phyloP scores from a whole-genome alignment of 495 filamentous ascomycete species.

The Polyplosphaeria fusca region DNA sequence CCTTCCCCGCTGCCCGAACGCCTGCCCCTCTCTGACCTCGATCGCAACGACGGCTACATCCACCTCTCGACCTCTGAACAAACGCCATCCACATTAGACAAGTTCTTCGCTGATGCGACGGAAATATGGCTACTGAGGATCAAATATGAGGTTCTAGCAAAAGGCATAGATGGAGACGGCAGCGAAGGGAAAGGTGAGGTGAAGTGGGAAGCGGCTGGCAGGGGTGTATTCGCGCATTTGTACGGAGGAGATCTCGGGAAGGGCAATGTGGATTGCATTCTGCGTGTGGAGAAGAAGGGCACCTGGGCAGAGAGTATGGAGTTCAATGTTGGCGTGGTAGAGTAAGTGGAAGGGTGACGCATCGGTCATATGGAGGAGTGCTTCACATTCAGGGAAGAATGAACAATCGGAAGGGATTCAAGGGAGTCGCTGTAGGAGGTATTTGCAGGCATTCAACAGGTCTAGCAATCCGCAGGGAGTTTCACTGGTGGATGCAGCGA shows the following conservation, averaged over 20 bases:
- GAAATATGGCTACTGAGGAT: constrained; percentile 24
- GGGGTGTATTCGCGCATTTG: constrained; percentile 29
- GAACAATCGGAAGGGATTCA: too few relatives aligned
- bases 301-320: constrained; percentile 19
- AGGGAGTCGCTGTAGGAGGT: too few relatives aligned
- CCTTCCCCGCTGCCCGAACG: constrained; percentile 18
- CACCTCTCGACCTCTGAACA: constrained; percentile 30
- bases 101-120: constrained; percentile 11
- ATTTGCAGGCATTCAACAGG: too few relatives aligned
- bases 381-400: too few relatives aligned
- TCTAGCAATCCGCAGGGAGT: too few relatives aligned
- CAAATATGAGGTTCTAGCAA: constrained; percentile 2
- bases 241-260: constrained; percentile 33
- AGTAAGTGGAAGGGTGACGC: too few relatives aligned
- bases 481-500: too few relatives aligned
- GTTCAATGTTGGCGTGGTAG: constrained; percentile 26
- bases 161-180: constrained; percentile 9
- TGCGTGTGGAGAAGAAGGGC: constrained; percentile 27
- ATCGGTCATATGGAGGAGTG: too few relatives aligned
- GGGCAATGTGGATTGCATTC: constrained; percentile 31
- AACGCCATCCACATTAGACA: constrained; percentile 12
- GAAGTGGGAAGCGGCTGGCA: constrained; percentile 25
- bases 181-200: constrained; percentile 6
- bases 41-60: constrained; percentile 29
- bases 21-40: constrained; percentile 32